Percentiles rank a stretch among this genome's conserved stretches.
phyloP scores from a whole-genome alignment of 331 rosid species.

The Rosa hybrid region DNA sequence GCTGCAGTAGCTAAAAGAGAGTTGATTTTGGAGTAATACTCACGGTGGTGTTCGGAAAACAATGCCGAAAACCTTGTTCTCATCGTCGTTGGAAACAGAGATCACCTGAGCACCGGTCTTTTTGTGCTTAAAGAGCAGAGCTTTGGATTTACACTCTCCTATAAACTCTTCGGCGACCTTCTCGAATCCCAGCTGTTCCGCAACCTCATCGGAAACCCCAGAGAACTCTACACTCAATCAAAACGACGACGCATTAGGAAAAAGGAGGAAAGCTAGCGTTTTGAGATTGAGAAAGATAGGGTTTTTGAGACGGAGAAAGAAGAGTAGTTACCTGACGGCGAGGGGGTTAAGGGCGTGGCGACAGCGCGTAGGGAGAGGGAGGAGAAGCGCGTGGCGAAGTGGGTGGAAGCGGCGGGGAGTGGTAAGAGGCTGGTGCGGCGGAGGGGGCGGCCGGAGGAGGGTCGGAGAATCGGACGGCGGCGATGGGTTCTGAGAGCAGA shows the following conservation, averaged over 20 bases:
- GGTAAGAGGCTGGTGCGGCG: slow-evolving; percentile 47
- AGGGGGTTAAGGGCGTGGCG: slow-evolving; percentile 48
- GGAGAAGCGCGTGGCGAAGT: slow-evolving; percentile 49
- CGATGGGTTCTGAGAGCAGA: slow-evolving; percentile 22
- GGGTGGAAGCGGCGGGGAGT: slow-evolving; percentile 22
- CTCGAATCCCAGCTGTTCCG: slow-evolving; percentile 69
- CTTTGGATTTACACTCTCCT: slow-evolving; percentile 87
- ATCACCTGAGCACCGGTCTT: slow-evolving; percentile 90
- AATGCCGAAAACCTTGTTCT: slow-evolving; percentile 95
- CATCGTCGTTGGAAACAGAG: slow-evolving; percentile 86
- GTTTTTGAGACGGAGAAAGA: neutral
- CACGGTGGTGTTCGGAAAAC: slow-evolving; percentile 98
- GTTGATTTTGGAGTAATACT: slow-evolving; percentile 15
- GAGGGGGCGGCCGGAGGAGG: slow-evolving; percentile 32
- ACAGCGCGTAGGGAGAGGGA: slow-evolving; percentile 63
- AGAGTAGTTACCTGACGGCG: slow-evolving; percentile 42
- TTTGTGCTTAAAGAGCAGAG: slow-evolving; percentile 68
- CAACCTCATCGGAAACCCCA: slow-evolving; percentile 61
- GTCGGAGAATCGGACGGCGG: slow-evolving; percentile 17
- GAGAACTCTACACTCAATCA: slow-evolving; percentile 39
- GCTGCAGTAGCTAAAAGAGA: neutral
- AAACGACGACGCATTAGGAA: neutral
- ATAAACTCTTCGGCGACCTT: slow-evolving; percentile 79
- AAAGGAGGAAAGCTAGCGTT: neutral
- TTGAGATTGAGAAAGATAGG: neutral